Evolutionary conservation across 768 basidiomycete genomes (phyloP).

Genomic region (Sistotremastrum suecicum): DNA sequence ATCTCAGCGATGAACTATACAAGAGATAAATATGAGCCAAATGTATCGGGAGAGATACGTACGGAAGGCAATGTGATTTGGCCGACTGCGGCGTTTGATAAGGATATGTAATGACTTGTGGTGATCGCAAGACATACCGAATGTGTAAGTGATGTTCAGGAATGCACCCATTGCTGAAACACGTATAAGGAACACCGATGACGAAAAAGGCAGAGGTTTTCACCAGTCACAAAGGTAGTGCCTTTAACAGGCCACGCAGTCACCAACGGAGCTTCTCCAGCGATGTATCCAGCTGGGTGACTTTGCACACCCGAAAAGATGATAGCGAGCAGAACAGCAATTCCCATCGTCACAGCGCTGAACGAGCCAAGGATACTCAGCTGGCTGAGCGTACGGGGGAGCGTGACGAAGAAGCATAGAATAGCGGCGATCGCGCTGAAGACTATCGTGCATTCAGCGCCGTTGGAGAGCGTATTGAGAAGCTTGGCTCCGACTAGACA

Average conservation of each 20-base stretch:
- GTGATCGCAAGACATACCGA: constrained; percentile 4
- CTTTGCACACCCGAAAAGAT: constrained; percentile 27
- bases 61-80: constrained; percentile 30
- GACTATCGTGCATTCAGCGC: constrained; percentile 25
- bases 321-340: constrained; percentile 28
- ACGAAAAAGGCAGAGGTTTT: neutral
- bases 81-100: constrained; percentile 19
- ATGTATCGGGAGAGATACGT: neutral
- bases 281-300: constrained; percentile 27
- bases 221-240: constrained; percentile 24
- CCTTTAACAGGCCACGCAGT: constrained; percentile 22
- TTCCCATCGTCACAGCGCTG: constrained; percentile 30
- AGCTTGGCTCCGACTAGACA: constrained; percentile 32
- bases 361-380: constrained; percentile 27
- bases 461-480: constrained; percentile 30
- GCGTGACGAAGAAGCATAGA: constrained; percentile 26
- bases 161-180: constrained; percentile 24
- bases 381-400: constrained; percentile 31
- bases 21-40: neutral
- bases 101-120: too few species aligned
- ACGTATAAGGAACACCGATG: neutral
- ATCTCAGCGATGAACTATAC: constrained; percentile 32
- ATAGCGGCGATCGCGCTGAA: constrained; percentile 23
- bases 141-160: constrained; percentile 31
- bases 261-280: constrained; percentile 23